Conservation (phyloP, 768 basidiomycete genomes). For the Hygrocybe punicea region DNA sequence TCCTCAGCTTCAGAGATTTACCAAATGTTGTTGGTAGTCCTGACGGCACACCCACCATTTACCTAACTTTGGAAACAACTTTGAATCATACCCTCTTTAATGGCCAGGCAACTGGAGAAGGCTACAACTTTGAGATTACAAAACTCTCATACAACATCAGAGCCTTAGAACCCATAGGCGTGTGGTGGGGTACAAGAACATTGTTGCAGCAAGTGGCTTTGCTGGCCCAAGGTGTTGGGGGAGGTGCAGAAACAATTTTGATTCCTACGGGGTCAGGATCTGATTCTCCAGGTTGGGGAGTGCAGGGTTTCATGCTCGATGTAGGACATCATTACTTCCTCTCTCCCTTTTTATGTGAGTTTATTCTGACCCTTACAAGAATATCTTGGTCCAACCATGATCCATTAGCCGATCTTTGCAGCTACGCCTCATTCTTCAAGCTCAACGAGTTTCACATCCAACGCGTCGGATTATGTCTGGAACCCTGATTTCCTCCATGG, state of each 20-base stretch:
- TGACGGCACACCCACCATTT: conserved; percentile 19
- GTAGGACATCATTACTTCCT: conserved; percentile 46
- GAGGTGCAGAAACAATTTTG: conserved; percentile 16
- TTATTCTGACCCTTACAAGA: not conserved
- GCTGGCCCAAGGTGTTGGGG: conserved; percentile 14
- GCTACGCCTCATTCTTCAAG: conserved; percentile 46
- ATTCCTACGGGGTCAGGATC: conserved; percentile 35
- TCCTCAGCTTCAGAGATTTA: conserved; percentile 29
- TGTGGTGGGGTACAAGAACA: conserved; percentile 46
- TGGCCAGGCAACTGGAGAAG: conserved; percentile 37
- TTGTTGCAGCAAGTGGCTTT: conserved; percentile 40
- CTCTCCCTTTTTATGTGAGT: conserved; percentile 36
- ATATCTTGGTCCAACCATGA: not conserved
- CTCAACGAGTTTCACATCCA: conserved; percentile 43
- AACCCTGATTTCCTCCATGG: conserved; percentile 38
- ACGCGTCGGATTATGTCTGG: conserved; percentile 45
- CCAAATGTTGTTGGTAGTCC: conserved; percentile 15
- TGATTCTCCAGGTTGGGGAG: conserved; percentile 44
- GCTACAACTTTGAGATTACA: conserved; percentile 37
- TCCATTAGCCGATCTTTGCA: conserved; percentile 40
- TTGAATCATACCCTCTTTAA: conserved; percentile 35
- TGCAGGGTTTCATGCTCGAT: conserved; percentile 47
- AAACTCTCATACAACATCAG: conserved; percentile 29
- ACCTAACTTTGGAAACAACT: conserved; percentile 29
- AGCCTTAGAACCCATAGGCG: conserved; percentile 34